Evolutionary conservation across 805 yeast genomes (phyloP), one percentile per base, ranked within the genome.

Genomic region (Tetrapisispora nanseiensis): DNA sequence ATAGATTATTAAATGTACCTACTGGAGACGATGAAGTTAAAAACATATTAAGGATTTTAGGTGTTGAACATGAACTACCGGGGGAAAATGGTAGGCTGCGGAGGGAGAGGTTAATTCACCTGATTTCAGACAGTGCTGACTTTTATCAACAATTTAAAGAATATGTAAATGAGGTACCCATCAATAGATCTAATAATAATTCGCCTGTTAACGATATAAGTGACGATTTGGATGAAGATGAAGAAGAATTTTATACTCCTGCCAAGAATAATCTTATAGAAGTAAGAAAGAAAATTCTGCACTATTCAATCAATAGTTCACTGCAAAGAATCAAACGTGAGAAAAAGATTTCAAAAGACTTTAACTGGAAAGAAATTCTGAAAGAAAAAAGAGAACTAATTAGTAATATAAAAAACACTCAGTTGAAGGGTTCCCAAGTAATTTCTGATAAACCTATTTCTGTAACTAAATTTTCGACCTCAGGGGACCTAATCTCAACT

Each of bases 161-260:
- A 3, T 39, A 34, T n/a, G 5, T 29, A 5, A 10, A 15, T 29
- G n/a, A 8, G 10, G 5, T 9, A 10, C n/a, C 8, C 4, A n/a
- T 29, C 13, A n/a, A n/a, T 6, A 9, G 13, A 6, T 4, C 32
- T 9, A 29, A n/a, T 10, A 13, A n/a, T 29, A 9, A n/a, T n/a
- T n/a, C n/a, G n/a, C n/a, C n/a, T n/a, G n/a, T n/a, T n/a, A n/a
- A n/a, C n/a, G n/a, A n/a, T n/a, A n/a, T n/a, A n/a, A n/a, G n/a
- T n/a, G n/a, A n/a, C 13, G 35, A 23, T 6, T 72, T 61, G 1
- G 71, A 62, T 1, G 75, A 66, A 3, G 78, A 70, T 1, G 81
- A 84, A 12, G 94, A 81, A 39, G 95, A 86, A 46, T 87, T 82
- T 54, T 86, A 78, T 54, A 86, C 95, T 0, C 95, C 94, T 0